Evolutionary conservation across 225 moss, liverwort and hornwort genomes (phyloP), one percentile per base, ranked within the genome.

Genomic region (Sphagnum tenellum): DNA sequence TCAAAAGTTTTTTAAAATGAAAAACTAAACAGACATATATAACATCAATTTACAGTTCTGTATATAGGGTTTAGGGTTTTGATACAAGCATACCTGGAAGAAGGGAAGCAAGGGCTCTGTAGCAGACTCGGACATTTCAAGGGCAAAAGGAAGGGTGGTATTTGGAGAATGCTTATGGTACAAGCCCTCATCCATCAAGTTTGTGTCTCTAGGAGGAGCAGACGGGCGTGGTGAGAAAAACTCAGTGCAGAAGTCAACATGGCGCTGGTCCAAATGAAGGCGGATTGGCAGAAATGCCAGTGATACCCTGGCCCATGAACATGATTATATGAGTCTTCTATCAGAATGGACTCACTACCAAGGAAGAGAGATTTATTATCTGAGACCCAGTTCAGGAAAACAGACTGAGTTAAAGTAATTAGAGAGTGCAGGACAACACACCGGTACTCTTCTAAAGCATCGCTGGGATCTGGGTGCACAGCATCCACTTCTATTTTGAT

Each of bases 401-500:
- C 29, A 29, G 29, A 29, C 29, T 29, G 29, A 29, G 0, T 29
- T 29, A 1, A 29, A 29, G 29, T 29, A 29, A 29, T 29, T 29
- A 29, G 29, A 29, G 29, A 29, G 29, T 29, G 29, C 29, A 29
- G 29, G 29, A 1, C 29, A 29, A 44, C 65, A 58, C 71, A 94
- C 95, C 95, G 88, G 74, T 92, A 98, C 67, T 98, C 96, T 80
- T 98, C 96, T 62, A 92, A 77, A 49, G 85, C 76, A 67, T 81
- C 85, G 59, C 79, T 64, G 72, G 96, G 92, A 76, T 92, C 90
- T 67, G 96, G 96, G 62, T 92, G 81, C 53, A 98, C 96, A 63
- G 96, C 81, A 81, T 98, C 92, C 92, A 98, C 87, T 66, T 98
- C 90, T 69, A 98, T 71, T 65, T 85, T 92, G 53, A 90, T 81